A percentile compares a stretch with the other conserved stretches of the same genome.
These are phyloP conservation scores for Bothriochloa decipiens DNA, from an alignment of 176 grass and related monocot genomes.

Conservation along the genomic window DNA sequence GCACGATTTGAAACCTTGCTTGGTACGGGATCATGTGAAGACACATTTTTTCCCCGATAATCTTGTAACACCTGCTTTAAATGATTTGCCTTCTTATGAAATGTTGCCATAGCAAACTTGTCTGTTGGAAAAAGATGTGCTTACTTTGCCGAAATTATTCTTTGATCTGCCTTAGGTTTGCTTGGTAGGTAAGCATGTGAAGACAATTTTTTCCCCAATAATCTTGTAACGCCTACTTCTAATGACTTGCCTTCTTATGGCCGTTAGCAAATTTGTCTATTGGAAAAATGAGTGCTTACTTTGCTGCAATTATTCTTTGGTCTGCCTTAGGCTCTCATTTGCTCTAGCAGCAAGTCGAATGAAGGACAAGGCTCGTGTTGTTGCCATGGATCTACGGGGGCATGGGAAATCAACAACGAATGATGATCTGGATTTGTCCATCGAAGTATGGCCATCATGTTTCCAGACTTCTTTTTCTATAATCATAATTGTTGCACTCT, in stretches of 20 bases:
- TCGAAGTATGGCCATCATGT: conserved; percentile 66
- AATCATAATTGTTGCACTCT: background rate
- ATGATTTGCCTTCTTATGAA: conserved; percentile 9
- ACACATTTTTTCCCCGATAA: background rate
- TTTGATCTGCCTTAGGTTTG: conserved; percentile 62
- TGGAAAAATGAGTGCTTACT: conserved; percentile 28
- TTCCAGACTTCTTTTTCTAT: conserved; percentile 21
- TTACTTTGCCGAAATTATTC: conserved; percentile 23
- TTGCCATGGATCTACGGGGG: conserved; percentile 87
- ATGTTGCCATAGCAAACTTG: background rate
- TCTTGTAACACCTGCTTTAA: background rate
- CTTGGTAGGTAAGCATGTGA: background rate
- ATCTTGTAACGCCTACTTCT: background rate
- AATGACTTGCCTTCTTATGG: conserved; percentile 4
- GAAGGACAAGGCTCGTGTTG: conserved; percentile 79
- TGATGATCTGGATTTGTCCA: conserved; percentile 84
- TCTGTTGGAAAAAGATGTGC: conserved; percentile 24
- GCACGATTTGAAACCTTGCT: background rate
- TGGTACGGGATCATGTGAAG: background rate
- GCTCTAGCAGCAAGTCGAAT: conserved; percentile 74
- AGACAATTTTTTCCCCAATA: background rate
- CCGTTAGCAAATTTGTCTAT: background rate
- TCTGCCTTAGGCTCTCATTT: conserved; percentile 88
- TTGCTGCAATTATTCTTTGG: conserved; percentile 23
- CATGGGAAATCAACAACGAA: conserved; percentile 85